Percentiles rank a stretch among this genome's conserved stretches.
phyloP scores from a whole-genome alignment of 2,329 filamentous ascomycete species.

The Colletotrichum sp. region DNA sequence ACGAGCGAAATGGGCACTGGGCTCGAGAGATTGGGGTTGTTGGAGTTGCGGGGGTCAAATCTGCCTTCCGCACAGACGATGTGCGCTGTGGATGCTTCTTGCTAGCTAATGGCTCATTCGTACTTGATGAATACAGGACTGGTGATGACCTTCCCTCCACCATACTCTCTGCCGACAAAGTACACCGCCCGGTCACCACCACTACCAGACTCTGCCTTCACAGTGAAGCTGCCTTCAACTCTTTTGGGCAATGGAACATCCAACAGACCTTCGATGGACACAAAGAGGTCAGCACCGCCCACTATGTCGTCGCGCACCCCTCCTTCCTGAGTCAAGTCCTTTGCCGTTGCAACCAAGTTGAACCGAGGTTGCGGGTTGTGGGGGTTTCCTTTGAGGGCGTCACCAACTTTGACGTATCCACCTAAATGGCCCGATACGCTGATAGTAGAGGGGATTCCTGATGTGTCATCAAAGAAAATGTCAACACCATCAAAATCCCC shows the following conservation, averaged over 20 bases:
- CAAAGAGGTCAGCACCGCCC: constrained; percentile 30
- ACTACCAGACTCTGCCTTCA: not conserved
- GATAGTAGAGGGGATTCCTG: constrained; percentile 6
- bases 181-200: not conserved
- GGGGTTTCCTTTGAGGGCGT: constrained; percentile 28
- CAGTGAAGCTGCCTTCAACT: constrained; percentile 23
- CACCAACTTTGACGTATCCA: constrained; percentile 35
- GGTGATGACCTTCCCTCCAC: constrained; percentile 8
- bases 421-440: constrained; percentile 27
- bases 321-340: constrained; percentile 13
- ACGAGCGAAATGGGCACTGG: not conserved
- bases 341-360: constrained; percentile 1
- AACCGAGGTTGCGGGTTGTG: constrained; percentile 31
- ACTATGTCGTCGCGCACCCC: constrained; percentile 23
- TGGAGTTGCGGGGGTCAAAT: not conserved
- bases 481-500: constrained; percentile 34
- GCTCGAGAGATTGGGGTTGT: not conserved
- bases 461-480: constrained; percentile 19
- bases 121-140: constrained; percentile 6
- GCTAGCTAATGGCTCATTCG: not conserved
- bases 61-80: not conserved
- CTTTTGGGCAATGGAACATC: constrained; percentile 24
- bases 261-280: constrained; percentile 24
- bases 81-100: not conserved
- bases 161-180: constrained; percentile 7